Evolutionary conservation across 371 early-diverging fungal species (phyloP).

Genomic region (Mortierella polycephala): DNA sequence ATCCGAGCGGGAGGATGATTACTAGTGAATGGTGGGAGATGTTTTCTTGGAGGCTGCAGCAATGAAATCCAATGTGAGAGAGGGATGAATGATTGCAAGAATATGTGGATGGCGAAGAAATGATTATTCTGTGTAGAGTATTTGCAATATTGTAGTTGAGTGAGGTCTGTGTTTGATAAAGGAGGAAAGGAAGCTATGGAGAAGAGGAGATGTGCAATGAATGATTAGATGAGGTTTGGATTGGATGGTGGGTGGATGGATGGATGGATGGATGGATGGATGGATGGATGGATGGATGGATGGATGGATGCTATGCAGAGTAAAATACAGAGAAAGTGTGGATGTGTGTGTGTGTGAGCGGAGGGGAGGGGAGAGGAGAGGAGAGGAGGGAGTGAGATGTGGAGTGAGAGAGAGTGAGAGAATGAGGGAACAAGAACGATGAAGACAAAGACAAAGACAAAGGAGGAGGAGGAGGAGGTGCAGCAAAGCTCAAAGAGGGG

Average conservation of each 20-base stretch:
- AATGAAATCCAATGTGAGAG: not conserved
- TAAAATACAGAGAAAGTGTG: slow-evolving; percentile 1
- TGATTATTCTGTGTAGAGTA: too few species aligned
- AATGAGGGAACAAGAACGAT: slow-evolving; percentile 1
- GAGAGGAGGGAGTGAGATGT: not conserved
- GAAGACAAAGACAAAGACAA: not conserved
- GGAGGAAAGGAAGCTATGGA: not conserved
- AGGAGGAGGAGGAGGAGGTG: not conserved
- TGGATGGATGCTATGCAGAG: not conserved
- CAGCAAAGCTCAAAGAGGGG: not conserved
- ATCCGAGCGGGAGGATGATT: too few species aligned
- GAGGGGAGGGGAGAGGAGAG: not conserved
- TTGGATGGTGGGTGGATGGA: not conserved
- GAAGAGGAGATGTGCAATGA: not conserved
- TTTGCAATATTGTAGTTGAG: too few species aligned
- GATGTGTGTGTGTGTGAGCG: not conserved
- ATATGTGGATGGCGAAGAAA: not conserved
- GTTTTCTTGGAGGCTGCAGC: too few species aligned
- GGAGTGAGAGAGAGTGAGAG: slow-evolving; percentile 1
- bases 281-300: not conserved
- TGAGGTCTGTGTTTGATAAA: not conserved
- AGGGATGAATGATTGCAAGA: not conserved
- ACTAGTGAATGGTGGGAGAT: too few species aligned
- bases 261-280: not conserved
- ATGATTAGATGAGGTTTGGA: not conserved